Evolutionary conservation across 106 monocot species (phyloP).

Genomic region (Apostasia ramifera): DNA sequence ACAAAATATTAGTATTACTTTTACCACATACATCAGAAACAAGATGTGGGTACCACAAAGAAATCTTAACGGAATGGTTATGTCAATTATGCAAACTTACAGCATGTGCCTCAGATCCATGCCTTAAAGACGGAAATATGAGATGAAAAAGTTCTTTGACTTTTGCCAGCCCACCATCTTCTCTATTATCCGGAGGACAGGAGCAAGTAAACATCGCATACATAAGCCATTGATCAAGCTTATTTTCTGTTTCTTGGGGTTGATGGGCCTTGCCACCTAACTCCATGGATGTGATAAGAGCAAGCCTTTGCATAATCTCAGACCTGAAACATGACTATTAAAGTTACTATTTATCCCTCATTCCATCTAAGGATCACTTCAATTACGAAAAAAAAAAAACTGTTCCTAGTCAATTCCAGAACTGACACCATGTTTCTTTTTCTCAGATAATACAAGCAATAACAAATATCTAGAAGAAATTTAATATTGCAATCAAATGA

Average conservation of each 20-base stretch:
- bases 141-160: slow-evolving; percentile 86
- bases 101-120: slow-evolving; percentile 81
- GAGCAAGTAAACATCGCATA: slow-evolving; percentile 97
- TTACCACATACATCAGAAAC: not conserved
- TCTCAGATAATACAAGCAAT: not conserved
- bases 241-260: slow-evolving; percentile 72
- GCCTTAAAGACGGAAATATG: slow-evolving; percentile 83
- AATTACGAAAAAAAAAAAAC: no score
- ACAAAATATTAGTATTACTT: not conserved
- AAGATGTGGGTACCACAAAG: not conserved
- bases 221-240: slow-evolving; percentile 94
- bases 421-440: not conserved
- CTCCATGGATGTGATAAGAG: slow-evolving; percentile 71
- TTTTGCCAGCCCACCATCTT: slow-evolving; percentile 39
- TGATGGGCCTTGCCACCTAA: slow-evolving; percentile 92
- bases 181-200: slow-evolving; percentile 78
- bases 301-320: slow-evolving; percentile 77
- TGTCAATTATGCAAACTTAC: slow-evolving; percentile 39
- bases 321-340: slow-evolving; percentile 25
- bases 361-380: not conserved
- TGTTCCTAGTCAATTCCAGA: not conserved
- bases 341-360: not conserved
- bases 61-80: not conserved
- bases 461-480: not conserved
- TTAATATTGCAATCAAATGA: not conserved